Percentiles rank a stretch among this genome's conserved stretches.
These are phyloP conservation scores for Xanthoconium separans DNA, from an alignment of 1,284 basidiomycete species.

Conservation along the genomic window DNA sequence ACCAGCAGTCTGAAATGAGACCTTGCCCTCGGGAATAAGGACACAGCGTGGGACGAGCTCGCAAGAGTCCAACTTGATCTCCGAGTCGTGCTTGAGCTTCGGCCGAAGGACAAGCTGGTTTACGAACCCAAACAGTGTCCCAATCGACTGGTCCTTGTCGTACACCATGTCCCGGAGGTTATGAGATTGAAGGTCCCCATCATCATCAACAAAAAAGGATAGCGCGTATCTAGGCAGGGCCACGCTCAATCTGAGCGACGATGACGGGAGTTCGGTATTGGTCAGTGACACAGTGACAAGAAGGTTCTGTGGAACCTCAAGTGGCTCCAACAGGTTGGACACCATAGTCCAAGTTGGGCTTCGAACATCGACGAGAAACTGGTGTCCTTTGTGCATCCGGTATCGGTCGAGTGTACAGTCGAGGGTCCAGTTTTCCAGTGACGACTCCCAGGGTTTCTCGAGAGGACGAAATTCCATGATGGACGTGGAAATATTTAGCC, in stretches of 20 bases:
- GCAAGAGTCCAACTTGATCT: conserved; percentile 21
- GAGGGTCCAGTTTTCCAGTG: conserved; percentile 21
- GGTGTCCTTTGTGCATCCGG: conserved; percentile 15
- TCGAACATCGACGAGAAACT: conserved; percentile 29
- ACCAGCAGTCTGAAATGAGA: conserved; percentile 25
- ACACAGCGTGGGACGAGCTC: conserved; percentile 28
- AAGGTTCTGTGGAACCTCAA: conserved; percentile 34
- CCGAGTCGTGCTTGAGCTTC: conserved; percentile 24
- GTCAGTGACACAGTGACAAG: background rate
- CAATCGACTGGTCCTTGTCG: conserved; percentile 25
- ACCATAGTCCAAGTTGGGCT: conserved; percentile 35
- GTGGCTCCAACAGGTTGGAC: conserved; percentile 23
- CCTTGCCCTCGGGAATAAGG: conserved; percentile 40
- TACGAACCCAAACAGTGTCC: conserved; percentile 31
- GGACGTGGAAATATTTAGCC: too few relatives aligned
- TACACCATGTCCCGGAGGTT: conserved; percentile 24
- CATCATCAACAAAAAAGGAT: too few relatives aligned
- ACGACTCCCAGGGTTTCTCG: too few relatives aligned
- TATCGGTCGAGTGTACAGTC: background rate
- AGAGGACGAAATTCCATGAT: too few relatives aligned
- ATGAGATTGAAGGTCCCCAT: conserved; percentile 35
- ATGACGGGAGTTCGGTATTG: background rate
- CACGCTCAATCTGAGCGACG: conserved; percentile 26
- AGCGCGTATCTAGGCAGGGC: conserved; percentile 41
- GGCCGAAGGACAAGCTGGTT: conserved; percentile 42